Conservation (phyloP, 495 filamentous ascomycete genomes). For the Penicillium verhagenii region DNA sequence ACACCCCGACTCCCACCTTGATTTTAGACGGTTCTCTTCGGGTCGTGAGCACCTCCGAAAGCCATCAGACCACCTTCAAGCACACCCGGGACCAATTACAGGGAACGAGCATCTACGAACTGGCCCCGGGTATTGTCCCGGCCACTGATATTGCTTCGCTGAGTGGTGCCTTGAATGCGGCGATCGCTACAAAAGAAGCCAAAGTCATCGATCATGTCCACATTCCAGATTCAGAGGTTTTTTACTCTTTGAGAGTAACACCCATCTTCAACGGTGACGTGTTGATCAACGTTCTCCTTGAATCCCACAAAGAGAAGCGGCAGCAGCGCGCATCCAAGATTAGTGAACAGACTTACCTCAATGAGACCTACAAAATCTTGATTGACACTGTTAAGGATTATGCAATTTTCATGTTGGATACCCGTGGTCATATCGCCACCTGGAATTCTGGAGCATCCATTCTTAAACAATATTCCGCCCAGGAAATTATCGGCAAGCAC, state of each 20-base stretch:
- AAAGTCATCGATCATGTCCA: conserved; percentile 34
- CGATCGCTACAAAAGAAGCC: conserved; percentile 34
- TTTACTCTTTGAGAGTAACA: conserved; percentile 46
- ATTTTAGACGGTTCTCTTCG: conserved; percentile 46
- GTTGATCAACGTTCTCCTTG: conserved; percentile 49
- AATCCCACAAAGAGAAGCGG: conserved; percentile 37
- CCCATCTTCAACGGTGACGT: conserved; percentile 49
- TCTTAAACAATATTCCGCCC: conserved; percentile 56
- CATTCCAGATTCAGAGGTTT: conserved; percentile 17
- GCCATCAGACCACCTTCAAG: conserved; percentile 41
- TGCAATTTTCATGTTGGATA: conserved; percentile 66
- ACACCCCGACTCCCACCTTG: conserved; percentile 49
- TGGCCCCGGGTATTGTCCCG: conserved; percentile 32
- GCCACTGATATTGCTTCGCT: conserved; percentile 38
- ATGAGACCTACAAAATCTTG: conserved; percentile 61
- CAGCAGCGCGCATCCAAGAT: conserved; percentile 8
- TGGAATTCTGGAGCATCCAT: conserved; percentile 63
- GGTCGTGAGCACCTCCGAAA: conserved; percentile 50
- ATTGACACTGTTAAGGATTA: conserved; percentile 66
- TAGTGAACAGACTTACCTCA: conserved; percentile 45
- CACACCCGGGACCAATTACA: conserved; percentile 39
- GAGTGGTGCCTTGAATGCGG: conserved; percentile 43
- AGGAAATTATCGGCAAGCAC: conserved; percentile 61
- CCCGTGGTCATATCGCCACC: conserved; percentile 54
- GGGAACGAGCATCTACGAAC: conserved; percentile 42